These are phyloP conservation scores for Leucogyrophana mollusca DNA, from an alignment of 768 basidiomycete genomes.

Conservation along the genomic window DNA sequence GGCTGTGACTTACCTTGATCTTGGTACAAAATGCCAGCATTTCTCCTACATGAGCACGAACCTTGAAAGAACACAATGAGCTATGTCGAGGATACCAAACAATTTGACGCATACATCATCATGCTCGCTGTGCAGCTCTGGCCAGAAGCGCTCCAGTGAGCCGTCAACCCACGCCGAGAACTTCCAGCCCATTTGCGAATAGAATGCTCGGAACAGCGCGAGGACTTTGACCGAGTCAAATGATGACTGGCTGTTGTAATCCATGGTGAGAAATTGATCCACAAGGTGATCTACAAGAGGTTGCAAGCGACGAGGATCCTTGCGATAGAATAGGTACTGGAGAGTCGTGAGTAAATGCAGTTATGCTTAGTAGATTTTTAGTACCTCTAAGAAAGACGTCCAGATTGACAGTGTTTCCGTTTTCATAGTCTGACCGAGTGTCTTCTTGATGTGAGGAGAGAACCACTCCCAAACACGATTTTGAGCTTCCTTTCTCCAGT, in stretches of 20 bases:
- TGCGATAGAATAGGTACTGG: slow-evolving; percentile 74
- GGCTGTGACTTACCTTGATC: slow-evolving; percentile 51
- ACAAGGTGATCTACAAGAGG: slow-evolving; percentile 76
- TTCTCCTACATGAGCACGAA: slow-evolving; percentile 75
- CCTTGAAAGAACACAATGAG: slow-evolving; percentile 42
- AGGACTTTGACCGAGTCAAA: slow-evolving; percentile 76
- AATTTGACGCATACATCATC: slow-evolving; percentile 63
- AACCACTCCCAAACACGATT: slow-evolving; percentile 79
- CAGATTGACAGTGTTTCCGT: slow-evolving; percentile 79
- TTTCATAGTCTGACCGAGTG: slow-evolving; percentile 71
- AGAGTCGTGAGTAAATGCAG: slow-evolving; percentile 2
- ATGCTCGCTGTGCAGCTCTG: slow-evolving; percentile 71
- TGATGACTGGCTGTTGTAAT: slow-evolving; percentile 81
- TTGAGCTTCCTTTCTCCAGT: slow-evolving; percentile 80
- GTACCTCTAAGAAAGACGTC: slow-evolving; percentile 77
- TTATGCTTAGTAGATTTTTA: slow-evolving; percentile 3
- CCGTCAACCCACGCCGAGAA: slow-evolving; percentile 78
- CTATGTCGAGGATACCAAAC: no score
- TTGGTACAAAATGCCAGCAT: slow-evolving; percentile 70
- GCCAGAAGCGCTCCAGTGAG: slow-evolving; percentile 66
- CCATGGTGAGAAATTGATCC: slow-evolving; percentile 58
- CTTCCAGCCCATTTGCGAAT: slow-evolving; percentile 76
- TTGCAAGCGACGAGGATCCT: slow-evolving; percentile 82
- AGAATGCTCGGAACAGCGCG: slow-evolving; percentile 66
- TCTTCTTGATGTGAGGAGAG: slow-evolving; percentile 57